These are phyloP conservation scores for Hygrophoropsis aurantiaca DNA, from an alignment of 768 basidiomycete genomes.

Conservation along the genomic window DNA sequence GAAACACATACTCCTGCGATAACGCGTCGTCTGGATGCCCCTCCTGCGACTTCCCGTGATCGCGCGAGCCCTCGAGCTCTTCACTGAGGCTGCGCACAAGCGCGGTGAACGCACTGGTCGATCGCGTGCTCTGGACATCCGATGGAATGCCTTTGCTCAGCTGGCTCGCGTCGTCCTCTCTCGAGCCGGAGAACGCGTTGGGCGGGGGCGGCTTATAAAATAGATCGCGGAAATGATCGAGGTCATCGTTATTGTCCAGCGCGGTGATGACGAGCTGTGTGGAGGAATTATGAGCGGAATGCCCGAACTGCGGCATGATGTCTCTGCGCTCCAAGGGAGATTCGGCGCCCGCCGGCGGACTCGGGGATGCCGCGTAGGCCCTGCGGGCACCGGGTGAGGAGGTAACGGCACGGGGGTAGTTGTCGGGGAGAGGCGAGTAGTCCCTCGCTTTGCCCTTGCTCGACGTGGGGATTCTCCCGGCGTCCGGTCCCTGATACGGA, in stretches of 20 bases:
- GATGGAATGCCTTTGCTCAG: slow-evolving; percentile 23
- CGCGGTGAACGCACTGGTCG: slow-evolving; percentile 35
- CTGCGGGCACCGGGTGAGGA: no score
- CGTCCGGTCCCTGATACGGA: no score
- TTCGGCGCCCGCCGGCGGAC: slow-evolving; percentile 12
- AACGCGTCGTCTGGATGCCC: slow-evolving; percentile 7
- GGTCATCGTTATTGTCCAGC: slow-evolving; percentile 59
- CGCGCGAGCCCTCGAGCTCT: slow-evolving; percentile 29
- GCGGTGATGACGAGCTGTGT: slow-evolving; percentile 38
- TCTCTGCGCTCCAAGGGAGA: slow-evolving; percentile 10
- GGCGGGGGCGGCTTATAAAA: slow-evolving; percentile 57
- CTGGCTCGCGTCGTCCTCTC: slow-evolving; percentile 1
- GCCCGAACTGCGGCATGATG: slow-evolving; percentile 25
- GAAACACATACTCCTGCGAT: slow-evolving; percentile 13
- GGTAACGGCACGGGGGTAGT: no score
- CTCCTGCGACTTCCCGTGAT: slow-evolving; percentile 10
- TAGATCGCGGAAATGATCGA: slow-evolving; percentile 73
- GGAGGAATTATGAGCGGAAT: slow-evolving; percentile 41
- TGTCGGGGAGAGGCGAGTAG: slow-evolving; percentile 2
- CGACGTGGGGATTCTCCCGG: neutral
- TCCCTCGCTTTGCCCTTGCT: slow-evolving; percentile 1
- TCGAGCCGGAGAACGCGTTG: neutral
- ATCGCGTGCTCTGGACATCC: slow-evolving; percentile 28
- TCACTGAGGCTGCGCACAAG: slow-evolving; percentile 42
- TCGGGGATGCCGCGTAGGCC: neutral